These are phyloP conservation scores for Botryotinia calthae DNA, from an alignment of 2,329 filamentous ascomycete genomes.

Conservation along the genomic window DNA sequence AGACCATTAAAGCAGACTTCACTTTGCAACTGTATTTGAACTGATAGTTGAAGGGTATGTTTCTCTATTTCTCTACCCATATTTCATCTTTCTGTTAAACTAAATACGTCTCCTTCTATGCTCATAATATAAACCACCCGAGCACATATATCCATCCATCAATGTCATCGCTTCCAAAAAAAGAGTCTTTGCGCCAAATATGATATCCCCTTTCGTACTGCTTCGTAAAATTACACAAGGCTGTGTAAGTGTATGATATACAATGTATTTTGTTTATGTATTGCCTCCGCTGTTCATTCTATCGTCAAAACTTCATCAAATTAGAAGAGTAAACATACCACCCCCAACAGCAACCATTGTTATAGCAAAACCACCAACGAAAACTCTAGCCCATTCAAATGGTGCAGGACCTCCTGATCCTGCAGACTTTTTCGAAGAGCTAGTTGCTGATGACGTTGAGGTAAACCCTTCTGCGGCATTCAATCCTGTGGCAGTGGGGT, in stretches of 20 bases:
- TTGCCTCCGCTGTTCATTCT: neutral
- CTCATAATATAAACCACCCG: neutral
- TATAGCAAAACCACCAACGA: constrained; percentile 28
- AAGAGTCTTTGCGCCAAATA: neutral
- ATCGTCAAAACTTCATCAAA: constrained; percentile 5
- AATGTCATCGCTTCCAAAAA: neutral
- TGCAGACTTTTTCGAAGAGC: constrained; percentile 30
- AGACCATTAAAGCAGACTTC: neutral
- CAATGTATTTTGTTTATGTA: constrained; percentile 9
- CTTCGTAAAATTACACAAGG: neutral
- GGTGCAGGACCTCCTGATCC: constrained; percentile 29
- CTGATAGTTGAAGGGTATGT: neutral
- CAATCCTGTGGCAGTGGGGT: constrained; percentile 33
- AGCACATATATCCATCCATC: neutral
- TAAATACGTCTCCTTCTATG: neutral
- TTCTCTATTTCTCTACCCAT: neutral
- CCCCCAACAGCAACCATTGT: constrained; percentile 33
- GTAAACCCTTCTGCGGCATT: constrained; percentile 35
- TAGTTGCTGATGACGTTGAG: constrained; percentile 20
- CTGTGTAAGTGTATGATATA: constrained; percentile 7
- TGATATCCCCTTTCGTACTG: neutral
- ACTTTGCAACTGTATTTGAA: neutral
- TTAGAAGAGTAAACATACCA: constrained; percentile 27
- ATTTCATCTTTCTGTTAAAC: neutral
- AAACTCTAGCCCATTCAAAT: constrained; percentile 33